Conservation (phyloP, 2,329 filamentous ascomycete genomes). For the Verticillium klebahnii region DNA sequence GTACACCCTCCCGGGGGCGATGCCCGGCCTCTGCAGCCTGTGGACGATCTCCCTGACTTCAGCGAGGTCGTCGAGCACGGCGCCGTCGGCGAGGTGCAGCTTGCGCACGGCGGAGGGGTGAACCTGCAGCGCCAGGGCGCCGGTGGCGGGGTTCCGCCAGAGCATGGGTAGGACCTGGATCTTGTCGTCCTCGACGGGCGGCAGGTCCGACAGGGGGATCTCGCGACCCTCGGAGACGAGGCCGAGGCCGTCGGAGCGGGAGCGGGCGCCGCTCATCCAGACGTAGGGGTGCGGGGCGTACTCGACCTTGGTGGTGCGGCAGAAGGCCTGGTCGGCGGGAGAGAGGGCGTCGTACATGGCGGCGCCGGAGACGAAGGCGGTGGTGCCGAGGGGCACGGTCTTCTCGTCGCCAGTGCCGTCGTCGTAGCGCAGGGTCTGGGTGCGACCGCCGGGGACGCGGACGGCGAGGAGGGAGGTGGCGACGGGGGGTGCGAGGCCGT, state of each 20-base stretch:
- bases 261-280: slow-evolving; percentile 70
- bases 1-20: slow-evolving; percentile 64
- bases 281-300: slow-evolving; percentile 78
- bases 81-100: slow-evolving; percentile 63
- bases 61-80: slow-evolving; percentile 62
- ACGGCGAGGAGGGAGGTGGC: slow-evolving; percentile 72
- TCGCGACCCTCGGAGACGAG: slow-evolving; percentile 63
- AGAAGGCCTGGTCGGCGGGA: slow-evolving; percentile 63
- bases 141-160: slow-evolving; percentile 72
- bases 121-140: slow-evolving; percentile 64
- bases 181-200: slow-evolving; percentile 59
- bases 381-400: slow-evolving; percentile 68
- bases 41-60: slow-evolving; percentile 65
- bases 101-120: slow-evolving; percentile 68
- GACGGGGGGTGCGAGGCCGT: slow-evolving; percentile 68
- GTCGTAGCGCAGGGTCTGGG: slow-evolving; percentile 67
- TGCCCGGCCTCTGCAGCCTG: slow-evolving; percentile 65
- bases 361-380: slow-evolving; percentile 69
- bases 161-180: slow-evolving; percentile 71
- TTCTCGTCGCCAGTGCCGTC: slow-evolving; percentile 64
- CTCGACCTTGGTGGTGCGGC: slow-evolving; percentile 61
- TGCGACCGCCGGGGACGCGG: slow-evolving; percentile 61
- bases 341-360: slow-evolving; percentile 65
- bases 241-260: slow-evolving; percentile 66
- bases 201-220: slow-evolving; percentile 53